Evolutionary conservation across 208 protist species (phyloP).

Genomic region (Trypanosoma rangeli): DNA sequence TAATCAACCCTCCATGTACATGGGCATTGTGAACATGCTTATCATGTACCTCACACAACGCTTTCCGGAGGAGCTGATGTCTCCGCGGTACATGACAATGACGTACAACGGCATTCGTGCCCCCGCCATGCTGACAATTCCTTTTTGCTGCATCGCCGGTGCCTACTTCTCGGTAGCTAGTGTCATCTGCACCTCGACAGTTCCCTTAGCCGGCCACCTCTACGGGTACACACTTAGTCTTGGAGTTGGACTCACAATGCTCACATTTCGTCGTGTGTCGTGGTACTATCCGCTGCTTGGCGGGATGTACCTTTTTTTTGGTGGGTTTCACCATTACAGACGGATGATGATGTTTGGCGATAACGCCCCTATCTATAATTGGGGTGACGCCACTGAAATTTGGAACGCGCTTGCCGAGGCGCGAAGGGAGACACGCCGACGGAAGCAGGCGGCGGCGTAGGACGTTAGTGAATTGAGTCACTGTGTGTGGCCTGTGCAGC

Average conservation of each 20-base stretch:
- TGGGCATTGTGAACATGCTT: conserved; percentile 68
- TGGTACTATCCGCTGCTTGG: conserved; percentile 88
- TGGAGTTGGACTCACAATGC: conserved; percentile 58
- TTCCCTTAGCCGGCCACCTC: conserved; percentile 65
- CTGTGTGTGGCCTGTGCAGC: not conserved
- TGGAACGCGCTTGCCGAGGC: conserved; percentile 35
- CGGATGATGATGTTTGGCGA: conserved; percentile 86
- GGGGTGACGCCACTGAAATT: conserved; percentile 65
- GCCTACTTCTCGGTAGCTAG: conserved; percentile 77
- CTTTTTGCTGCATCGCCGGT: conserved; percentile 74
- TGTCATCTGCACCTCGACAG: conserved; percentile 52
- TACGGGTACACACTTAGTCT: conserved; percentile 71
- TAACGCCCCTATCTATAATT: conserved; percentile 83
- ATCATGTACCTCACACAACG: conserved; percentile 79
- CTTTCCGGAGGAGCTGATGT: conserved; percentile 83
- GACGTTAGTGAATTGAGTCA: not conserved
- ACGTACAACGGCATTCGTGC: conserved; percentile 79
- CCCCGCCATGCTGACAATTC: conserved; percentile 66
- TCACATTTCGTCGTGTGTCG: conserved; percentile 68
- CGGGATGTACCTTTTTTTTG: conserved; percentile 75
- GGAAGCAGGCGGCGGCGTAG: not conserved
- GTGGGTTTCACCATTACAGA: conserved; percentile 84
- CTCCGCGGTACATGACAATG: conserved; percentile 69
- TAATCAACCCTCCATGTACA: conserved; percentile 80
- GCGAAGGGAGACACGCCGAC: conserved; percentile 17